These are phyloP conservation scores for Pseudocercospora pini-densiflorae DNA, from an alignment of 2,329 filamentous ascomycete genomes.

Conservation along the genomic window DNA sequence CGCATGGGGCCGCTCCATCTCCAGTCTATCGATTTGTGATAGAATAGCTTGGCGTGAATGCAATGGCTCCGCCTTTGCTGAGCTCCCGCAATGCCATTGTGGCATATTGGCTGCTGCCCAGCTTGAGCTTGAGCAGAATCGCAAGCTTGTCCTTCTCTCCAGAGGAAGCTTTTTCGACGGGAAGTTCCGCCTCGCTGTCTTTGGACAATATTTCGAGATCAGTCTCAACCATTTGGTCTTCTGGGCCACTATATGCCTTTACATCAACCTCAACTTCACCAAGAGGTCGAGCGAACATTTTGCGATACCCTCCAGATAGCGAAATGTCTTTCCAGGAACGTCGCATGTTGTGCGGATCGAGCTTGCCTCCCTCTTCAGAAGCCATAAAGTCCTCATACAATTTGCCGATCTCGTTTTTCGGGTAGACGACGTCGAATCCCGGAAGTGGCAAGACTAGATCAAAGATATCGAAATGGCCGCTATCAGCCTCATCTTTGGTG, in stretches of 20 bases:
- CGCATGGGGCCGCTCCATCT: not conserved
- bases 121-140: conserved; percentile 73
- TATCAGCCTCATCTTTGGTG: conserved; percentile 75
- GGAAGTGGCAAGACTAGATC: conserved; percentile 93
- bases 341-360: conserved; percentile 87
- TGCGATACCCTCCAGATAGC: conserved; percentile 85
- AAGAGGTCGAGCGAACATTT: conserved; percentile 72
- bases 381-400: conserved; percentile 90
- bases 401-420: conserved; percentile 77
- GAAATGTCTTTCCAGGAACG: conserved; percentile 85
- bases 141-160: conserved; percentile 59
- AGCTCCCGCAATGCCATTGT: conserved; percentile 82
- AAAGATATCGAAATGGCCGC: conserved; percentile 77
- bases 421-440: conserved; percentile 88
- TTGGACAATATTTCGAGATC: conserved; percentile 71
- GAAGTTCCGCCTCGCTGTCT: conserved; percentile 24
- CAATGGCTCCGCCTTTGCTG: conserved; percentile 68
- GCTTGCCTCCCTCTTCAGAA: conserved; percentile 72
- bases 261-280: conserved; percentile 67
- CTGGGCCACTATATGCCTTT: conserved; percentile 68
- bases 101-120: conserved; percentile 80
- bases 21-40: conserved; percentile 31
- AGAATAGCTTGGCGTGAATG: conserved; percentile 66
- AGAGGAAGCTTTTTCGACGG: conserved; percentile 26
- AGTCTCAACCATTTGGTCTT: conserved; percentile 86